A percentile compares a stretch with the other conserved stretches of the same genome.
phyloP scores from a whole-genome alignment of 2,329 filamentous ascomycete genomes.

The Xylariaceae sp. region DNA sequence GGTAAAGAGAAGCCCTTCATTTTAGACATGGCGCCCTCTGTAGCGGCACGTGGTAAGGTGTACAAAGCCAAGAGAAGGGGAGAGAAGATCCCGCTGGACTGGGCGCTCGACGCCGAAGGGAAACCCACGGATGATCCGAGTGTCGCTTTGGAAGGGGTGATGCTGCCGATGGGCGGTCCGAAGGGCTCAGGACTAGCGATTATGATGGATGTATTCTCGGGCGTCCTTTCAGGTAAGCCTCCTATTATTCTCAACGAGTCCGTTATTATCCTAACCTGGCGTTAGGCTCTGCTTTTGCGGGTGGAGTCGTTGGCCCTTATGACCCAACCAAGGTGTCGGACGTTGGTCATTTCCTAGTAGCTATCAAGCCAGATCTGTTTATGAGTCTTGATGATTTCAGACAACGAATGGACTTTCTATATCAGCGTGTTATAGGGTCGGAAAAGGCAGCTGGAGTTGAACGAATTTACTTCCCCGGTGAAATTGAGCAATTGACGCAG shows the following conservation, averaged over 20 bases:
- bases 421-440: slow-evolving; percentile 55
- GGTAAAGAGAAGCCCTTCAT: slow-evolving; percentile 64
- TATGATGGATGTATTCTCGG: slow-evolving; percentile 91
- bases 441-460: slow-evolving; percentile 60
- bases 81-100: slow-evolving; percentile 71
- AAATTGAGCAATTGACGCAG: slow-evolving; percentile 61
- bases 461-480: slow-evolving; percentile 63
- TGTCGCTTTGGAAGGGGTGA: slow-evolving; percentile 72
- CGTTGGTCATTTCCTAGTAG: slow-evolving; percentile 74
- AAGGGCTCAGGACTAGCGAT: slow-evolving; percentile 77
- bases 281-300: slow-evolving; percentile 73
- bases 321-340: slow-evolving; percentile 69
- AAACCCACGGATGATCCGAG: slow-evolving; percentile 71
- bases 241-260: background rate
- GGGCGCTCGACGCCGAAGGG: slow-evolving; percentile 75
- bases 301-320: slow-evolving; percentile 76
- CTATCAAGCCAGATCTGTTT: slow-evolving; percentile 75
- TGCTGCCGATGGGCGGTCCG: slow-evolving; percentile 84
- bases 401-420: slow-evolving; percentile 59
- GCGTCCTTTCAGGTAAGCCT: slow-evolving; percentile 60
- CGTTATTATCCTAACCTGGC: background rate
- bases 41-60: slow-evolving; percentile 73
- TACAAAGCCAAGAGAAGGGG: slow-evolving; percentile 69
- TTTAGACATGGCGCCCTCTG: slow-evolving; percentile 72
- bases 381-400: slow-evolving; percentile 72